Conservation (phyloP, 1,139 yeast genomes). For the Kurtzmaniella quercitrusa region DNA sequence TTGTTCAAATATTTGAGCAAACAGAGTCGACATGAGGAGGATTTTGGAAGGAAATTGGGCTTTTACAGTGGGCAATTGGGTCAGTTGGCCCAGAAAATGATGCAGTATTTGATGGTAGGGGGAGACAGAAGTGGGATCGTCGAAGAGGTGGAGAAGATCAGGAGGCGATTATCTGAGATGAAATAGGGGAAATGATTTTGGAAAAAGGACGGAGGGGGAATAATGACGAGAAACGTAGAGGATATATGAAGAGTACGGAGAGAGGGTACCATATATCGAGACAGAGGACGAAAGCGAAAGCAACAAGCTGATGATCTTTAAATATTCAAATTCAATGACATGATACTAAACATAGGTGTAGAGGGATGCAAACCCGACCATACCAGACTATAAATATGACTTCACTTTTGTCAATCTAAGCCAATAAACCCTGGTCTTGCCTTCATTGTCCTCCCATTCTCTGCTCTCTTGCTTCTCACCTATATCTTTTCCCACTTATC, state of each 20-base stretch:
- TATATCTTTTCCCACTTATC: not conserved
- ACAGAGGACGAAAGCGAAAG: no score
- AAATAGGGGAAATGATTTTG: not conserved
- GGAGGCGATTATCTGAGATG: not conserved
- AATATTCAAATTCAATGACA: no score
- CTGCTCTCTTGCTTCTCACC: not conserved
- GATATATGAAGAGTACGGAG: no score
- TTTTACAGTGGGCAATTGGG: constrained; percentile 1
- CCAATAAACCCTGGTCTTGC: no score
- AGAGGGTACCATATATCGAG: no score
- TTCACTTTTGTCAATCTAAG: no score
- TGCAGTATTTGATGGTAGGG: constrained; percentile 1
- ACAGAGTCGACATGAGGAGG: not conserved
- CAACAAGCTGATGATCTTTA: no score
- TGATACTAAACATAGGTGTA: no score
- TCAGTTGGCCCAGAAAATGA: not conserved
- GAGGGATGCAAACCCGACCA: no score
- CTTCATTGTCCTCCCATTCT: no score
- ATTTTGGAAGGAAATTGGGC: not conserved
- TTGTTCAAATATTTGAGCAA: constrained; percentile 14
- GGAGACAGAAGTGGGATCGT: constrained; percentile 1
- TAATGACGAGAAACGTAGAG: not conserved
- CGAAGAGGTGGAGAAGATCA: not conserved
- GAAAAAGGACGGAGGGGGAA: not conserved
- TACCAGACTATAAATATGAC: no score